phyloP scores from a whole-genome alignment of 177 flowering plant genomes.

The Tripterygium wilfordii region DNA sequence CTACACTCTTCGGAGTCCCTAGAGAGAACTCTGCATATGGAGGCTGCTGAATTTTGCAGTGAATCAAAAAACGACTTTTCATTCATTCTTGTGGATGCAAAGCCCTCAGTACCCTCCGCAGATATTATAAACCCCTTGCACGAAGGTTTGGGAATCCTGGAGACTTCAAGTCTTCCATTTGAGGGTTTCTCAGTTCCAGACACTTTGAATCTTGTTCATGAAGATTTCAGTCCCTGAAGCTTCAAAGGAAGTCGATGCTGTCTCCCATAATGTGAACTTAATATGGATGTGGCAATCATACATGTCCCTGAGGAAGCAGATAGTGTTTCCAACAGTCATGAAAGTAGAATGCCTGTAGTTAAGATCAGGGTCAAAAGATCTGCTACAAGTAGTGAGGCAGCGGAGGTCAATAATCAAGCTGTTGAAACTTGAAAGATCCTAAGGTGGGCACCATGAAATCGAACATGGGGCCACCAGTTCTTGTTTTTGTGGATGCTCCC shows the following conservation, averaged over 20 bases:
- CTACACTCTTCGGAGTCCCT: constrained; percentile 82
- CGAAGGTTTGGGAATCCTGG: not conserved
- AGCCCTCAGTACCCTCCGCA: constrained; percentile 30
- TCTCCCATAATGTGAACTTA: not conserved
- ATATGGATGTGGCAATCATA: constrained; percentile 1
- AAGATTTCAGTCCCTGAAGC: constrained; percentile 11
- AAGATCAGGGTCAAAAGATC: constrained; percentile 74
- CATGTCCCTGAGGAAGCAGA: constrained; percentile 39
- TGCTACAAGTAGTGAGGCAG: constrained; percentile 60
- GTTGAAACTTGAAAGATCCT: constrained; percentile 42
- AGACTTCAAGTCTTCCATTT: constrained; percentile 9
- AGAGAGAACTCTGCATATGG: constrained; percentile 41
- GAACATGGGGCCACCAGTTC: constrained; percentile 74
- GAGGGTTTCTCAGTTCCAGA: constrained; percentile 5
- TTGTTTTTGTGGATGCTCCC: constrained; percentile 91
- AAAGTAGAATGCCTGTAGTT: constrained; percentile 49
- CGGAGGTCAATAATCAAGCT: constrained; percentile 36
- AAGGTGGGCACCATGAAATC: constrained; percentile 36
- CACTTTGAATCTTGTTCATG: not conserved
- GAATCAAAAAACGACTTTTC: constrained; percentile 46
- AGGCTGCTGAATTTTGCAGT: constrained; percentile 33
- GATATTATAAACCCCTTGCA: constrained; percentile 10
- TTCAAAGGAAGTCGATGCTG: constrained; percentile 5
- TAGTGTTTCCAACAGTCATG: constrained; percentile 57
- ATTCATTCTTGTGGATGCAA: constrained; percentile 38